Base-by-base conservation (phyloP, 805 yeast species). In the Danielozyma ontarioensis region DNA sequence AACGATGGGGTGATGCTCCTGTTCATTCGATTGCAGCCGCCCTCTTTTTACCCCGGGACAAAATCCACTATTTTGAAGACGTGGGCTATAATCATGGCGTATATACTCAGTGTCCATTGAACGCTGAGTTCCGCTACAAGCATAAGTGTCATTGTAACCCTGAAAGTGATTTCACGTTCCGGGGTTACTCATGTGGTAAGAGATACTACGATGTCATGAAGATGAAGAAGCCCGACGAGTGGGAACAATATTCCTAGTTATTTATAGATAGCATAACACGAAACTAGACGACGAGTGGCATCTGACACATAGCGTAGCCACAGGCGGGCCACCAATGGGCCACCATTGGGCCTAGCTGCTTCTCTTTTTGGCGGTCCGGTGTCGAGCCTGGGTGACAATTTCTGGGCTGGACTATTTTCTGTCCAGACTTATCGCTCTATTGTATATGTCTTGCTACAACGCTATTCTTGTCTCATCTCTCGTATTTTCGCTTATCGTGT, bases 121-220 rank as follows among this genome's bases (percentile, higher is more conserved):
- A 82, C 47, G 68, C 70, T 33, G 58, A 59, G 13, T 66, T 74
- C n/a, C 76, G 89, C 55, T 37, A 55, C 29, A 62, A 68, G 27
- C 71, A 75, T 48, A 80, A 71, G 46, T 88, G 97, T 70, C 68
- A 73, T 39, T 87, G 96, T 63, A 68, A 80, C 45, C 82, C 83
- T 35, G 59, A 64, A 13, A 76, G 78, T 5, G 94, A 84, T 61
- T 80, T 84, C 64, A 80, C 90, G 11, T 84, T 83, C 80, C 73
- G 55, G 27, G 57, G 57, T 6, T 56, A 55, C 40, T 49, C 57
- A 4, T 56, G 62, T 37, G 64, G 66, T 22, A 55, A 41, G 31
- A 42, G 44, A 36, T 61, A 52, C 41, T 54, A 50, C 36, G 57
- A 59, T 3, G 57, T 46, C n/a, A 57, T 51, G 57, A 46, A 44